Conservation (phyloP, 106 monocot genomes). For the Apostasia ramifera region DNA sequence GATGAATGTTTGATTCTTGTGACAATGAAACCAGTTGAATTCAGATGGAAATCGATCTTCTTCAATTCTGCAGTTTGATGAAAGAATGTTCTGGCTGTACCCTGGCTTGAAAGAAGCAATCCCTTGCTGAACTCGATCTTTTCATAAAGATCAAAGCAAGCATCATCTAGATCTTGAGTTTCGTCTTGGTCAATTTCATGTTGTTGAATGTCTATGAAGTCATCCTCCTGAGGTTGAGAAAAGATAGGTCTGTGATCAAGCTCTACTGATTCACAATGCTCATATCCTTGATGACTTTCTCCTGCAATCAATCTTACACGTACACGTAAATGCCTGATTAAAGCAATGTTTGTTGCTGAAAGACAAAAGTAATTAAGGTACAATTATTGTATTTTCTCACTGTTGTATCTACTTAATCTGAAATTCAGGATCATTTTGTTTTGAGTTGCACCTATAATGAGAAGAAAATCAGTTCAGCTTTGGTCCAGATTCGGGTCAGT, state of each 20-base stretch:
- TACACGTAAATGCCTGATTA: slow-evolving; percentile 13
- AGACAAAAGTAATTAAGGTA: background rate
- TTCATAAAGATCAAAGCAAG: slow-evolving; percentile 24
- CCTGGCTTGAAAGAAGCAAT: slow-evolving; percentile 34
- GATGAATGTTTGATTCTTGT: slow-evolving; percentile 3
- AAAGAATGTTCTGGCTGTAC: slow-evolving; percentile 49
- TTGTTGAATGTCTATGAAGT: slow-evolving; percentile 32
- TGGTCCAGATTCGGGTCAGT: background rate
- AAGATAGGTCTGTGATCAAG: slow-evolving; percentile 42
- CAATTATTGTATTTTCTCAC: background rate
- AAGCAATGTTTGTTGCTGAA: background rate
- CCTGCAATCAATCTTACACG: slow-evolving; percentile 69
- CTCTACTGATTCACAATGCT: slow-evolving; percentile 3
- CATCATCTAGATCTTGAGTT: background rate
- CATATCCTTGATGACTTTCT: slow-evolving; percentile 22
- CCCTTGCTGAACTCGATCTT: slow-evolving; percentile 45
- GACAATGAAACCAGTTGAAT: slow-evolving; percentile 20
- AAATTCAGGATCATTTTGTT: background rate
- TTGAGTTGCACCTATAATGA: background rate
- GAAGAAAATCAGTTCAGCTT: background rate
- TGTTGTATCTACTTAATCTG: background rate
- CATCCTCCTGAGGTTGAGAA: slow-evolving; percentile 53
- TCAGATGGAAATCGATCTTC: slow-evolving; percentile 62
- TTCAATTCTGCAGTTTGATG: slow-evolving; percentile 51
- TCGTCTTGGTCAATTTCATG: slow-evolving; percentile 8